Evolutionary conservation across 768 basidiomycete genomes (phyloP).

Genomic region (Phylloporus arenicola): DNA sequence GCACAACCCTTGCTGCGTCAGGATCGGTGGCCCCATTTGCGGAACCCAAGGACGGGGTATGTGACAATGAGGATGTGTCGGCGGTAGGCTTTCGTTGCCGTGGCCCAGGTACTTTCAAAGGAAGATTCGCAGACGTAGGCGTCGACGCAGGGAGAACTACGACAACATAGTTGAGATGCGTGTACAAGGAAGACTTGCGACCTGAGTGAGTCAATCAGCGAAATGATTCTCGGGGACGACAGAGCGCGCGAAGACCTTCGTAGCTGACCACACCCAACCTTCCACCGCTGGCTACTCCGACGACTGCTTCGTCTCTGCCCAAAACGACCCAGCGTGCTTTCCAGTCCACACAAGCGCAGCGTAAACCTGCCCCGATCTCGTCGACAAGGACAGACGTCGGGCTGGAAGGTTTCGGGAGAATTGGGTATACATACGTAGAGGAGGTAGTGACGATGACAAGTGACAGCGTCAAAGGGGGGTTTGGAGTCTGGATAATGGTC

Average conservation of each 20-base stretch:
- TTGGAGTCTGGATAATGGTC: background rate
- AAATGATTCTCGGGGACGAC: background rate
- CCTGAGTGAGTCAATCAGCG: constrained; percentile 10
- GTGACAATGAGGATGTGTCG: constrained; percentile 7
- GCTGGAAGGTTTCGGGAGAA: constrained; percentile 65
- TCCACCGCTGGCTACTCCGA: constrained; percentile 76
- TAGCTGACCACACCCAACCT: constrained; percentile 84
- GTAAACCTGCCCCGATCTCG: constrained; percentile 78
- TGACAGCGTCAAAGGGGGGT: constrained; percentile 41
- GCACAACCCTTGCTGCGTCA: constrained; percentile 73
- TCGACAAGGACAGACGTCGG: constrained; percentile 68
- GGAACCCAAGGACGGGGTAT: constrained; percentile 23
- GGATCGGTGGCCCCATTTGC: constrained; percentile 38
- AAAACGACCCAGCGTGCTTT: constrained; percentile 70
- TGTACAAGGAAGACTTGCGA: constrained; percentile 66
- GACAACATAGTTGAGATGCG: constrained; percentile 79
- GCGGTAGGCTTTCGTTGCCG: constrained; percentile 24
- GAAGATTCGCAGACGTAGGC: constrained; percentile 46
- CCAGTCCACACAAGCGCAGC: constrained; percentile 82
- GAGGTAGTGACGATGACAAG: constrained; percentile 89
- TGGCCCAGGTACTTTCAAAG: constrained; percentile 34
- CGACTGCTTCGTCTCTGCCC: constrained; percentile 88
- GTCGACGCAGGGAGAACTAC: constrained; percentile 84
- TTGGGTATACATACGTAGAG: constrained; percentile 70
- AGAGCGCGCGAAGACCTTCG: constrained; percentile 57